These are phyloP conservation scores for Ampelocalamus luodianensis DNA, from an alignment of 176 grass and related monocot genomes.

Conservation along the genomic window DNA sequence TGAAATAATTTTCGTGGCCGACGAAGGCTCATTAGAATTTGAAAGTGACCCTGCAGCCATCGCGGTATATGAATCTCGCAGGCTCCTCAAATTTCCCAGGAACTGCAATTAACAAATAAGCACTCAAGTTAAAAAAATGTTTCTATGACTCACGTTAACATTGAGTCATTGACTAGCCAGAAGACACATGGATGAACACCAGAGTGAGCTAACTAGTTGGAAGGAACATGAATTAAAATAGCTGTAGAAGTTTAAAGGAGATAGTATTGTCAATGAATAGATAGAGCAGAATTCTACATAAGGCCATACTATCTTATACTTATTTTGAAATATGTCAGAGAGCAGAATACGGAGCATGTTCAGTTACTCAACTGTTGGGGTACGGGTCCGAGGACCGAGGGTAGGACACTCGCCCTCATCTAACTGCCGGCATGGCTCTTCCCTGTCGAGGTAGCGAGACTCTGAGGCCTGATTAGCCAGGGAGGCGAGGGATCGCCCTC, in stretches of 20 bases:
- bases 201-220: background rate
- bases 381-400: too few relatives aligned
- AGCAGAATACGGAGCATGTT: background rate
- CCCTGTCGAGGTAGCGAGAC: too few relatives aligned
- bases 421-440: too few relatives aligned
- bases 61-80: conserved; percentile 82
- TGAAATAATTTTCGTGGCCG: conserved; percentile 83
- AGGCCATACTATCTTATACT: background rate
- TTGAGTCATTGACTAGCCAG: background rate
- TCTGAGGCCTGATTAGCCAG: too few relatives aligned
- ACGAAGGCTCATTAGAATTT: conserved; percentile 77
- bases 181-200: background rate
- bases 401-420: too few relatives aligned
- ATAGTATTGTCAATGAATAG: conserved; percentile 4
- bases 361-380: conserved; percentile 14
- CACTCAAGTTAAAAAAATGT: conserved; percentile 32
- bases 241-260: background rate
- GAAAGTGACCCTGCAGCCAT: conserved; percentile 82
- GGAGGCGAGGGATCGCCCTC: too few relatives aligned
- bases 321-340: conserved; percentile 8
- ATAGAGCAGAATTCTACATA: background rate
- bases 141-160: background rate
- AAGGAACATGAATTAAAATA: background rate
- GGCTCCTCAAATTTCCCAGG: conserved; percentile 84
- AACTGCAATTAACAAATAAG: conserved; percentile 62